Conservation (phyloP, 352 stramenopile species). For the Phytophthora niederhauseri region DNA sequence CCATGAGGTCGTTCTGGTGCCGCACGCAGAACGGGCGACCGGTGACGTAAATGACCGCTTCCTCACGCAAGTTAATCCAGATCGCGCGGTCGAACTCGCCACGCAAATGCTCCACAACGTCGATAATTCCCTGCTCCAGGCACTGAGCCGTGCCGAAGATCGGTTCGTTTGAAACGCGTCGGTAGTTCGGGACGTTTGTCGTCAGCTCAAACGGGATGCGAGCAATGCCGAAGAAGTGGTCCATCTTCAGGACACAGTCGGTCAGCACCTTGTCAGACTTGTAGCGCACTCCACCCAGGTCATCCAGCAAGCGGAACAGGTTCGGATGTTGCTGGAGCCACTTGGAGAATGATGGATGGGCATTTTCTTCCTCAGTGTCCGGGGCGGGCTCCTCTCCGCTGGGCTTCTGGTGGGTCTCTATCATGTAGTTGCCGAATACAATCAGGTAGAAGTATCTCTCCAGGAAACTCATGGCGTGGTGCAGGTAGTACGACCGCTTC, state of each 20-base stretch:
- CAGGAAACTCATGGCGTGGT: constrained; percentile 86
- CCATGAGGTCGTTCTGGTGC: constrained; percentile 71
- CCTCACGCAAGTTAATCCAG: constrained; percentile 92
- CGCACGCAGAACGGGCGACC: constrained; percentile 88
- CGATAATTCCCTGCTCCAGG: constrained; percentile 71
- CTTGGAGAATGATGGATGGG: constrained; percentile 70
- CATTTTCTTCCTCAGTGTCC: constrained; percentile 29
- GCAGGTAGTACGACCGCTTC: constrained; percentile 83
- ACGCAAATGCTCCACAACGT: constrained; percentile 67
- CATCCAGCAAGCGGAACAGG: constrained; percentile 77
- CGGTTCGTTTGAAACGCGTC: constrained; percentile 74
- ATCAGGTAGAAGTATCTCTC: constrained; percentile 92
- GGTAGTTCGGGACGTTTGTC: constrained; percentile 85
- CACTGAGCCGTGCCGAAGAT: constrained; percentile 89
- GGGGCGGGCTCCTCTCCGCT: constrained; percentile 12
- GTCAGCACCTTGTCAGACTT: constrained; percentile 84
- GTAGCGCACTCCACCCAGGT: constrained; percentile 80
- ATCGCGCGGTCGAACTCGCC: constrained; percentile 71
- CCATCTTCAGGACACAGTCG: constrained; percentile 87
- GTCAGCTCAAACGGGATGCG: constrained; percentile 71
- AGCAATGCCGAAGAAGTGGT: constrained; percentile 89
- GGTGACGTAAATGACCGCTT: constrained; percentile 92
- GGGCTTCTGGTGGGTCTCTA: constrained; percentile 36
- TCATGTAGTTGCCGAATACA: constrained; percentile 86
- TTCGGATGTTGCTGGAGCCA: constrained; percentile 80